phyloP scores from a whole-genome alignment of 352 stramenopile genomes.

The Albugo candida region DNA sequence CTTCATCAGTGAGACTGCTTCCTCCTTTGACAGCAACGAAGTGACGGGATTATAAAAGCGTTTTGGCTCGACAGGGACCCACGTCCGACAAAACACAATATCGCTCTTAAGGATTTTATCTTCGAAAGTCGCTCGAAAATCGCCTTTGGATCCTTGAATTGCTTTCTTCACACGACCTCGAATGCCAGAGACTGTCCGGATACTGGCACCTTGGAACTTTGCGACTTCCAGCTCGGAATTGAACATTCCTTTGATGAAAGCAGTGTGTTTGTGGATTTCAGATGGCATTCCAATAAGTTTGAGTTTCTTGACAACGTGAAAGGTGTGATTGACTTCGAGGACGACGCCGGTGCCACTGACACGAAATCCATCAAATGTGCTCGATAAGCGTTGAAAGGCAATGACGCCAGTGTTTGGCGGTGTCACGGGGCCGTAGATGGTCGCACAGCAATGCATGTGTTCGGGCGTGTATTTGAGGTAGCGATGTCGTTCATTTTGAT shows the following conservation, averaged over 20 bases:
- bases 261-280: constrained; percentile 99
- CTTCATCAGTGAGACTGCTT: constrained; percentile 83
- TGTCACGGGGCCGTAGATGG: constrained; percentile 91
- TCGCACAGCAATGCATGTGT: constrained; percentile 99
- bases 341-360: constrained; percentile 94
- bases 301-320: constrained; percentile 99
- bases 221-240: constrained; percentile 90
- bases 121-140: constrained; percentile 98
- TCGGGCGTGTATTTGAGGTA: constrained; percentile 99
- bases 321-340: constrained; percentile 94
- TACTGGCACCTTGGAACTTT: constrained; percentile 92
- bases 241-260: constrained; percentile 97
- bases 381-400: constrained; percentile 90
- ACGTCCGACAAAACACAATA: constrained; percentile 98
- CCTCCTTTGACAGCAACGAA: constrained; percentile 48
- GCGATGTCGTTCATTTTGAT: constrained; percentile 91
- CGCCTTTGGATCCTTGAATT: constrained; percentile 79
- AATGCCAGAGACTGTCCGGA: constrained; percentile 97
- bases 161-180: constrained; percentile 96
- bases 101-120: constrained; percentile 99
- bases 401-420: constrained; percentile 96
- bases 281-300: constrained; percentile 96
- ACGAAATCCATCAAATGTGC: constrained; percentile 87
- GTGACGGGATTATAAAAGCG: constrained; percentile 97
- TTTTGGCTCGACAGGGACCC: constrained; percentile 96